These are phyloP conservation scores for Clonostachys solani DNA, from an alignment of 2,329 filamentous ascomycete species.

Conservation along the genomic window DNA sequence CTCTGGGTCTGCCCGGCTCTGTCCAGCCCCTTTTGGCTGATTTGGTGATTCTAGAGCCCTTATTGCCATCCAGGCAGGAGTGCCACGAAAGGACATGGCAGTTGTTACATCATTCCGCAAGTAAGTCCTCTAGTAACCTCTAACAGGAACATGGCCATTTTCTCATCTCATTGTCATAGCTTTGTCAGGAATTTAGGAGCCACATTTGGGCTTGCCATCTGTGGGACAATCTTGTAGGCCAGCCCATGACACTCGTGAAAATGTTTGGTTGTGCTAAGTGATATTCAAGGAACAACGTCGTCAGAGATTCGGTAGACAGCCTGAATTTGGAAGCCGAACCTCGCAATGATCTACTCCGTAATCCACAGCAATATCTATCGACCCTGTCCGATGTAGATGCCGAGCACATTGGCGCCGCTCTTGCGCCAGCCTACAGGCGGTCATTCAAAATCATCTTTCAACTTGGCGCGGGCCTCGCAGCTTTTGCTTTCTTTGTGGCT, in stretches of 20 bases:
- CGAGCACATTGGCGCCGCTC: slow-evolving; percentile 17
- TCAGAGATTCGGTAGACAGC: slow-evolving; percentile 18
- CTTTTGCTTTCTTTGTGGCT: slow-evolving; percentile 26
- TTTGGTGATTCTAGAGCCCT: slow-evolving; percentile 19
- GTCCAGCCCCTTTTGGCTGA: slow-evolving; percentile 1
- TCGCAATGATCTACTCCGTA: slow-evolving; percentile 19
- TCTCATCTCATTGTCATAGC: slow-evolving; percentile 9
- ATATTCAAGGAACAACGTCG: slow-evolving; percentile 26
- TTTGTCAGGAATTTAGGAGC: slow-evolving; percentile 33
- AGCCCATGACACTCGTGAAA: not conserved
- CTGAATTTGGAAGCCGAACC: slow-evolving; percentile 13
- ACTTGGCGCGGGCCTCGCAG: slow-evolving; percentile 25
- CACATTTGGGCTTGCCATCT: slow-evolving; percentile 31
- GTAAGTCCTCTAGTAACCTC: slow-evolving; percentile 14
- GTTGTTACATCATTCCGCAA: slow-evolving; percentile 38
- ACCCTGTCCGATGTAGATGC: slow-evolving; percentile 18
- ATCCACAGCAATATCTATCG: slow-evolving; percentile 23
- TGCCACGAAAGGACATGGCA: slow-evolving; percentile 42
- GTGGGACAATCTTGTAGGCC: slow-evolving; percentile 29
- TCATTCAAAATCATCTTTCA: slow-evolving; percentile 33
- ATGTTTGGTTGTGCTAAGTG: no score
- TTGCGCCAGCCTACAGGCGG: slow-evolving; percentile 27
- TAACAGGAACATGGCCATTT: not conserved
- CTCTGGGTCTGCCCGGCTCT: not conserved
- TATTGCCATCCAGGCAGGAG: slow-evolving; percentile 51